These are phyloP conservation scores for Earliella scabrosa DNA, from an alignment of 1,284 basidiomycete species.

Conservation along the genomic window DNA sequence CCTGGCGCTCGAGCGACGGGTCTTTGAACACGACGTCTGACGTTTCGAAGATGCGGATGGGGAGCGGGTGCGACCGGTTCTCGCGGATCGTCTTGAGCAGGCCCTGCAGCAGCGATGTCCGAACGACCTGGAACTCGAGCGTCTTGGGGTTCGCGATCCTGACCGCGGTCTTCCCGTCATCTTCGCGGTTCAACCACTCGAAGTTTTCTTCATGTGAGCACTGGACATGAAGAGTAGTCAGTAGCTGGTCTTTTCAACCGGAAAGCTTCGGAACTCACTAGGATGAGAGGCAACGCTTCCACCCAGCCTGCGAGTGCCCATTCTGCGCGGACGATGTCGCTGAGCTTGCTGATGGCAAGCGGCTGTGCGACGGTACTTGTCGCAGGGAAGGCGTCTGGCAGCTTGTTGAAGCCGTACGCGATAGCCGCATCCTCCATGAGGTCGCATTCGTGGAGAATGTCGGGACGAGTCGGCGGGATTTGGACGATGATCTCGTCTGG, in stretches of 20 bases:
- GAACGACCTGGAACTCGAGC: constrained; percentile 96
- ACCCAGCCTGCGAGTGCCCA: constrained; percentile 97
- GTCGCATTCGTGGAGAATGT: constrained; percentile 98
- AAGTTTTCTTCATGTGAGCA: constrained; percentile 99
- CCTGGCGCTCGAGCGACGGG: constrained; percentile 74
- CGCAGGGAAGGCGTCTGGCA: constrained; percentile 89
- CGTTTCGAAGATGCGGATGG: constrained; percentile 93
- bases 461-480: constrained; percentile 91
- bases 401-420: constrained; percentile 97
- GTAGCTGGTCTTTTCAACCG: background rate
- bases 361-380: constrained; percentile 98
- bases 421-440: constrained; percentile 99
- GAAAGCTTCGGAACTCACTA: constrained; percentile 58
- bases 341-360: constrained; percentile 88
- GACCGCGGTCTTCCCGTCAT: constrained; percentile 83
- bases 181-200: constrained; percentile 85
- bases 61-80: constrained; percentile 93
- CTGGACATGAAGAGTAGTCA: constrained; percentile 41
- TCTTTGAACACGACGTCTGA: constrained; percentile 96
- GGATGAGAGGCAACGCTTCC: constrained; percentile 92
- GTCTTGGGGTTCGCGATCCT: constrained; percentile 97
- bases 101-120: constrained; percentile 94
- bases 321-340: constrained; percentile 87
- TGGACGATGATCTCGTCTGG: constrained; percentile 75
- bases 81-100: constrained; percentile 97